phyloP scores from a whole-genome alignment of 2,329 filamentous ascomycete species.

The Blastomyces parvus region DNA sequence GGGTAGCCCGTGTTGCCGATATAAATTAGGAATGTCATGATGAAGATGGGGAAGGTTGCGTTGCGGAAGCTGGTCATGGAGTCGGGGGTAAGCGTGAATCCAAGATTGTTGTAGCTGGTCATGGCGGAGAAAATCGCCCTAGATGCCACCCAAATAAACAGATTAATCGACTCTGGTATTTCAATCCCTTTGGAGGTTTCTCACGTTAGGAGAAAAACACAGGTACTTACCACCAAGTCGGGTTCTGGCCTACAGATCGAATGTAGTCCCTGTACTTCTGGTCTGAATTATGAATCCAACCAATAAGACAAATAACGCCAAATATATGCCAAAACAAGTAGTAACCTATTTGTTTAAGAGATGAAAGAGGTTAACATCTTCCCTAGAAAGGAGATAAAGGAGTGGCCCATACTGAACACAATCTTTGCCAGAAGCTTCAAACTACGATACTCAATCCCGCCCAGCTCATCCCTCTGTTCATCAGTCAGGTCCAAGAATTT shows the following conservation, averaged over 20 bases:
- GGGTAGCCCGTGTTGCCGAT: conserved; percentile 43
- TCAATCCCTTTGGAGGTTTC: background rate
- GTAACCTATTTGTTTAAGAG: conserved; percentile 28
- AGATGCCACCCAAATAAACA: background rate
- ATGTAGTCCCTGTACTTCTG: conserved; percentile 35
- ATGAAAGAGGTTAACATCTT: background rate
- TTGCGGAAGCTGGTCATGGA: conserved; percentile 44
- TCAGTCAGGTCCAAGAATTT: conserved; percentile 38
- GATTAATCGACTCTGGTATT: background rate
- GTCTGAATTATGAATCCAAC: conserved; percentile 38
- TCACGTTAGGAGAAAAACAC: background rate
- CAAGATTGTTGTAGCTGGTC: conserved; percentile 45
- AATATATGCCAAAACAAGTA: conserved; percentile 40
- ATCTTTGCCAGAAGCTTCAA: conserved; percentile 44
- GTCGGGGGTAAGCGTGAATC: conserved; percentile 46
- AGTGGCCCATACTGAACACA: conserved; percentile 27
- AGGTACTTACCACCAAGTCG: conserved; percentile 41
- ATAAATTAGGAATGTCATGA: conserved; percentile 33
- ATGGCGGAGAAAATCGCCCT: conserved; percentile 43
- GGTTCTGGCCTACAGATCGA: conserved; percentile 31
- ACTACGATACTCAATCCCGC: conserved; percentile 45
- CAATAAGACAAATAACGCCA: conserved; percentile 40
- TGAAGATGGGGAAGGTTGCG: conserved; percentile 31
- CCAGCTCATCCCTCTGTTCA: conserved; percentile 37
- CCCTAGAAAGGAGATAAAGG: background rate